Base-by-base conservation (phyloP, 148 eudicot genomes). In the Cornus kousa region DNA sequence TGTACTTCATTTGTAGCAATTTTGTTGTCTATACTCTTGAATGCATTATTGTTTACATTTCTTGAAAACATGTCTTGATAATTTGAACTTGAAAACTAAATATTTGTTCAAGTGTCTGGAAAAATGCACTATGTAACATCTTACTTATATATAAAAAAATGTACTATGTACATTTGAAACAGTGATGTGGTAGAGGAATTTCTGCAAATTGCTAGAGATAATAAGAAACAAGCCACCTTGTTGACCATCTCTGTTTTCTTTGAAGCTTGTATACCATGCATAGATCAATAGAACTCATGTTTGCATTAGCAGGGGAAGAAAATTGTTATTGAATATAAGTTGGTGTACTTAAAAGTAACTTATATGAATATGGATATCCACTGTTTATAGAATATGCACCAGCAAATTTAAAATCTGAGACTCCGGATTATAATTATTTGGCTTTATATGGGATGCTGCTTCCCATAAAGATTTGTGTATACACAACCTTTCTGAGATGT, bases 1-100 rank as follows among this genome's bases (percentile, higher is more conserved):
- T n/a, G 35, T 13, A 43, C 37, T 75, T 20, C 43, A 46, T 67
- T 64, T 76, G 72, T 50, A 46, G 79, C 64, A 16, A n/a, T 19
- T 22, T 0, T 24, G 24, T 67, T 67, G 77, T 57, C 35, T 22
- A 48, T 74, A 35, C 59, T 11, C 77, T 59, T 72, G 2, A 55
- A 40, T 2, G 19, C 17, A 53, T 16, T 53, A 12, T 16, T 17
- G 20, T 37, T 32, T 8, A n/a, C 10, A 43, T 67, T 22, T 39
- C 60, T n/a, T 16, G 14, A 67, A 67, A 55, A 28, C 64, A 65
- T 19, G 64, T 24, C 31, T 55, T 8, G 53, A 31, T 50, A 53
- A 77, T 13, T 55, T 68, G 73, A 31, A 68, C 33, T 5, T 32
- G 73, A 6, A 37, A 9, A 39, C 55, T 77, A 32, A 28, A 71